Evolutionary conservation across 1,284 basidiomycete species (phyloP).

Genomic region (Tremellales sp.): DNA sequence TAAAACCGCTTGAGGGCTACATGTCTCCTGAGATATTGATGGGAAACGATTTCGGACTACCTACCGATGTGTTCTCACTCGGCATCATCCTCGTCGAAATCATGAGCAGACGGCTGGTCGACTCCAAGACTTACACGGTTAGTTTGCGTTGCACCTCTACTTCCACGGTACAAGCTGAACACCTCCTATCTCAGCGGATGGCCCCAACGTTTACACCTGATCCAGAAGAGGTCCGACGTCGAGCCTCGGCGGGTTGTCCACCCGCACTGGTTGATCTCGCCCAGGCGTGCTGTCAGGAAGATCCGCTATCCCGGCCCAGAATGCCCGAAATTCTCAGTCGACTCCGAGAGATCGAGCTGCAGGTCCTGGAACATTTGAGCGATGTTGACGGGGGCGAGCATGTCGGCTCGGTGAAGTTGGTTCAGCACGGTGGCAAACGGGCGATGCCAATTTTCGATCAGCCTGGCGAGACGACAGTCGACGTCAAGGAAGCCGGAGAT

Average conservation of each 20-base stretch:
- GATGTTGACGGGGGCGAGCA: conserved; percentile 58
- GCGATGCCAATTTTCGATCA: conserved; percentile 48
- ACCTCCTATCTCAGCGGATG: conserved; percentile 51
- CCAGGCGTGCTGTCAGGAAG: conserved; percentile 69
- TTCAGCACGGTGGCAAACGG: conserved; percentile 56
- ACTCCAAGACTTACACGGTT: conserved; percentile 64
- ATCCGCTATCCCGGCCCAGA: conserved; percentile 67
- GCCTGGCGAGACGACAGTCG: conserved; percentile 39
- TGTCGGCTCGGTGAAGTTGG: conserved; percentile 71
- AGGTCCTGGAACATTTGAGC: conserved; percentile 64
- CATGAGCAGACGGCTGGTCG: conserved; percentile 74
- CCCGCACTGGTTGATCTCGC: conserved; percentile 70
- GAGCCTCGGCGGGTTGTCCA: conserved; percentile 74
- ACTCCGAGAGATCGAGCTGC: conserved; percentile 71
- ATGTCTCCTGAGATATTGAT: conserved; percentile 81
- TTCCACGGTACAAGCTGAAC: background rate
- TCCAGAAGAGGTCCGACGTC: conserved; percentile 63
- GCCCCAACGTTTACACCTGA: conserved; percentile 78
- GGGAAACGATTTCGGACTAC: conserved; percentile 84
- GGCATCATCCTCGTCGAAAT: conserved; percentile 96
- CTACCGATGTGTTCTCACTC: conserved; percentile 90
- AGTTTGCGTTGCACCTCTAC: conserved; percentile 6
- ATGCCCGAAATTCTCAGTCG: conserved; percentile 72
- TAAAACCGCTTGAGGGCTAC: conserved; percentile 38
- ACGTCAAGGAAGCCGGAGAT: conserved; percentile 60